These are phyloP conservation scores for Tylopilus felleus DNA, from an alignment of 768 basidiomycete genomes.

Conservation along the genomic window DNA sequence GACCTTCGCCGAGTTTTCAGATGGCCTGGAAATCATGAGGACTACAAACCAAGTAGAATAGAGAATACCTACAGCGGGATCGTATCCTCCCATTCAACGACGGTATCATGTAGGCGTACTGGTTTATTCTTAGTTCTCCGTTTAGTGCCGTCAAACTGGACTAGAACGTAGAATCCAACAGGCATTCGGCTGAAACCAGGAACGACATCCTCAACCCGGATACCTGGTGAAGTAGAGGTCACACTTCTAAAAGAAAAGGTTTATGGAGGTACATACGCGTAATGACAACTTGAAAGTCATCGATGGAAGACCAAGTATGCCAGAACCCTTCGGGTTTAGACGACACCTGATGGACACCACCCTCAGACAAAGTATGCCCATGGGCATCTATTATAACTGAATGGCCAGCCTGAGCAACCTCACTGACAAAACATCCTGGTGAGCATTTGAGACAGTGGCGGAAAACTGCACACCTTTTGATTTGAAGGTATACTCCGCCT, in stretches of 20 bases:
- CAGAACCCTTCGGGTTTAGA: not conserved
- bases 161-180: slow-evolving; percentile 6
- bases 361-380: not conserved
- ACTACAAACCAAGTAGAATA: no score
- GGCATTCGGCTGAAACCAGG: slow-evolving; percentile 4
- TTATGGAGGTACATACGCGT: not conserved
- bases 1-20: no score
- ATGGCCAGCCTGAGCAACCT: no score
- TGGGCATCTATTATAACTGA: no score
- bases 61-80: not conserved
- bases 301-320: no score
- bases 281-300: not conserved
- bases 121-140: not conserved
- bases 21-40: not conserved
- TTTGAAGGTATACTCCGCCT: not conserved
- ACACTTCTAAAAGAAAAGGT: not conserved
- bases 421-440: no score
- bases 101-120: not conserved
- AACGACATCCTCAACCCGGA: slow-evolving; percentile 7
- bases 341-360: not conserved
- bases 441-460: not conserved
- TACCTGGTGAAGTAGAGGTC: not conserved
- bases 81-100: not conserved
- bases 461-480: not conserved
- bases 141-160: not conserved